Evolutionary conservation across 768 basidiomycete genomes (phyloP).

Genomic region (Suillus tomentosus): DNA sequence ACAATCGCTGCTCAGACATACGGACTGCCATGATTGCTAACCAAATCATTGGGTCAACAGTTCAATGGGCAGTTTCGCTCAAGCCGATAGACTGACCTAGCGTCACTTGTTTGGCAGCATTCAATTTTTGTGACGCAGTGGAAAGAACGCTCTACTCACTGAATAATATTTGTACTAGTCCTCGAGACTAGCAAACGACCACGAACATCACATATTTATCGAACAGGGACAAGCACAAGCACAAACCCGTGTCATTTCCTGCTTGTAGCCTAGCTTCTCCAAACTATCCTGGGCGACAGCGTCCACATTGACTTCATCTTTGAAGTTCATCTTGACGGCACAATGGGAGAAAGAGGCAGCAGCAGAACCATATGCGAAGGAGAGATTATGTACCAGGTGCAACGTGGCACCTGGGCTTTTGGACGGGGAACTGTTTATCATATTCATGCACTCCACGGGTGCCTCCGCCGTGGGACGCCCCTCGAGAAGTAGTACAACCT

Average conservation of each 20-base stretch:
- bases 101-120: constrained; percentile 35
- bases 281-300: constrained; percentile 37
- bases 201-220: neutral
- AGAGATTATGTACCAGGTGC: neutral
- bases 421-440: neutral
- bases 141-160: constrained; percentile 37
- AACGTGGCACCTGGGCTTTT: neutral
- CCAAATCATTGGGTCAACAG: constrained; percentile 12
- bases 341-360: neutral
- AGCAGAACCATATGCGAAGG: neutral
- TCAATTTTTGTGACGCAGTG: constrained; percentile 18
- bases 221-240: neutral
- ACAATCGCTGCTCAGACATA: constrained; percentile 34
- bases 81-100: constrained; percentile 38
- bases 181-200: constrained; percentile 41
- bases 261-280: constrained; percentile 56
- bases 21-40: constrained; percentile 65
- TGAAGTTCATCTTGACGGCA: constrained; percentile 14
- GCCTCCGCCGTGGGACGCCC: neutral
- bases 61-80: neutral
- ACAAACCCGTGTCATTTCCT: constrained; percentile 55
- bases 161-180: constrained; percentile 54
- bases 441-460: neutral
- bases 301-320: constrained; percentile 24
- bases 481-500: neutral